Evolutionary conservation across 352 stramenopile genomes (phyloP).

Genomic region (Globisporangium irregulare): DNA sequence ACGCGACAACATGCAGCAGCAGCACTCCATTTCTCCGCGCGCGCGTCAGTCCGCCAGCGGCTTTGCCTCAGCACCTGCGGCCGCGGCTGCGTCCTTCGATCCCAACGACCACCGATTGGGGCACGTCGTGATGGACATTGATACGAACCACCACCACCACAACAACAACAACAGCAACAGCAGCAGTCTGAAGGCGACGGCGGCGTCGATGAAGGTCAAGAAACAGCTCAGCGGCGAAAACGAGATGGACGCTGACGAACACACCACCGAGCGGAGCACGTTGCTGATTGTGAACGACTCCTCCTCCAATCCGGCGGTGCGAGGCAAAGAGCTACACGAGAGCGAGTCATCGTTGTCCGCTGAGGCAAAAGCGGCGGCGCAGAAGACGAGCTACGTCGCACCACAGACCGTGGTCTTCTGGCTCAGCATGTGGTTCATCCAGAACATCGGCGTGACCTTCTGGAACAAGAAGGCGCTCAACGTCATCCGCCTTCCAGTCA

Average conservation of each 20-base stretch:
- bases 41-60: background rate
- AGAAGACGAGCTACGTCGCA: conserved; percentile 69
- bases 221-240: background rate
- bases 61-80: background rate
- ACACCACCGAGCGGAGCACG: background rate
- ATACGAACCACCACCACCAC: background rate
- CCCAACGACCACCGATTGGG: background rate
- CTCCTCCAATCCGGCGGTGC: background rate
- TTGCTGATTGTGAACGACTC: background rate
- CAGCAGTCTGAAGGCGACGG: background rate
- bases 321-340: background rate
- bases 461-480: conserved; percentile 93
- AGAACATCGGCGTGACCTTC: conserved; percentile 94
- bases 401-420: conserved; percentile 70
- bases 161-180: background rate
- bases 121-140: background rate
- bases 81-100: background rate
- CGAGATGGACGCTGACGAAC: background rate
- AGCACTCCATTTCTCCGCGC: background rate
- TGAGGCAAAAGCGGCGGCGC: background rate
- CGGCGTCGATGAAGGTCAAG: conserved; percentile 4
- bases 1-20: background rate
- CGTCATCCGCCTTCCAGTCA: conserved; percentile 62
- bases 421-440: conserved; percentile 85
- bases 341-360: background rate